Evolutionary conservation across 495 filamentous ascomycete species (phyloP), one percentile per base, ranked within the genome.

Genomic region (Hypoxylon subgilvum): DNA sequence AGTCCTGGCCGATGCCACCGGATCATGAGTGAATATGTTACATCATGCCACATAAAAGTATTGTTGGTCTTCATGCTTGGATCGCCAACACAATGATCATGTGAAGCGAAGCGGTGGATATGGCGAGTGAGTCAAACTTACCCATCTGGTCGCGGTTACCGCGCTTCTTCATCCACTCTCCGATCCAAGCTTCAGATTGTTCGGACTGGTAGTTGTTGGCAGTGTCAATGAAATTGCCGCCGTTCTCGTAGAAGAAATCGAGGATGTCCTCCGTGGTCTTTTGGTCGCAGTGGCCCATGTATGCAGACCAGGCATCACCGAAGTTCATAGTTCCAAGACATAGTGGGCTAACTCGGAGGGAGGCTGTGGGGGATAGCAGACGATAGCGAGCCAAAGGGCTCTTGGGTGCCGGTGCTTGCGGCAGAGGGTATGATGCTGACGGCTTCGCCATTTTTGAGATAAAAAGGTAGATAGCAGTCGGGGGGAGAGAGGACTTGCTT

Each of bases 151-250:
- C 70, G 35, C 74, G 73, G 23, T 64, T 63, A 12, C 70, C 70
- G 1, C 74, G 69, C 18, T 69, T 70, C 63, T 66, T 73, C 79
- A 91, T 84, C 89, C 89, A 92, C 54, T 91, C 88, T 13, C 89
- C 88, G 42, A 93, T 73, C 87, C 86, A 90, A 3, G 63, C 61
- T 68, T 92, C 89, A 4, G 86, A 88, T 48, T 90, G 73, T 53
- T 83, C 85, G 50, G 70, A 72, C 58, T 91, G 86, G 73, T 92
- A 92, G 68, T 79, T 83, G 65, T 84, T 88, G 36, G 86, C 72
- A 1, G 87, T 91, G 64, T 92, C 88, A 60, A 92, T 84, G 74
- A 91, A 90, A 72, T 92, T 92, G 22, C 88, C 89, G 19, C 62
- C 88, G 18, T 82, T 72, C 6, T 79, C 74, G 42, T 84, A 84